Conservation (phyloP, 495 filamentous ascomycete genomes). For the Penicillium alfredii region DNA sequence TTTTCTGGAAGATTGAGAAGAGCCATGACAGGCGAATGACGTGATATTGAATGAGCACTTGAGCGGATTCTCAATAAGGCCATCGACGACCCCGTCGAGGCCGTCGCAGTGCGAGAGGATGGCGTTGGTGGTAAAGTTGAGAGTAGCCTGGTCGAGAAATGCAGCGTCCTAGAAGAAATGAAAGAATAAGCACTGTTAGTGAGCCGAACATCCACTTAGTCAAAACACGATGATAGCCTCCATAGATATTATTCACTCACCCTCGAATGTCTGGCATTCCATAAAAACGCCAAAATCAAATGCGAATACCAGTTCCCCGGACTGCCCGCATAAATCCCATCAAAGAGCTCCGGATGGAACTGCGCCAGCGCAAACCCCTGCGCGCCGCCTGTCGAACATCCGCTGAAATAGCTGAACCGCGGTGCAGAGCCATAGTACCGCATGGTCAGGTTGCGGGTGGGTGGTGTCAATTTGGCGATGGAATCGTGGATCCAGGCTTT, state of each 20-base stretch:
- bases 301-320: constrained; percentile 43
- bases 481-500: constrained; percentile 41
- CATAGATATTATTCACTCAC: constrained; percentile 1
- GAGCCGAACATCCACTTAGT: no score
- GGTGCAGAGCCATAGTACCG: constrained; percentile 26
- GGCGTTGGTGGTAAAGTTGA: constrained; percentile 28
- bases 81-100: constrained; percentile 34
- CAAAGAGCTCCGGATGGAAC: constrained; percentile 35
- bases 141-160: constrained; percentile 22
- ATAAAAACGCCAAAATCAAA: constrained; percentile 36
- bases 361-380: constrained; percentile 43
- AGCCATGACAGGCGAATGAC: constrained; percentile 20
- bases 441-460: constrained; percentile 21
- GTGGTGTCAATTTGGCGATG: constrained; percentile 30
- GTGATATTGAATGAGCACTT: constrained; percentile 32
- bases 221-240: no score
- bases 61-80: constrained; percentile 36
- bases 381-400: constrained; percentile 43
- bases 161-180: constrained; percentile 1
- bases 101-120: constrained; percentile 32
- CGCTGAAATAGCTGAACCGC: constrained; percentile 33
- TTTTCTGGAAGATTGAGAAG: background rate
- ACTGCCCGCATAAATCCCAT: constrained; percentile 36
- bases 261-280: constrained; percentile 23
- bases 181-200: no score